Conservation (phyloP, 2,329 filamentous ascomycete species). For the Alternaria novae-zelandiae region DNA sequence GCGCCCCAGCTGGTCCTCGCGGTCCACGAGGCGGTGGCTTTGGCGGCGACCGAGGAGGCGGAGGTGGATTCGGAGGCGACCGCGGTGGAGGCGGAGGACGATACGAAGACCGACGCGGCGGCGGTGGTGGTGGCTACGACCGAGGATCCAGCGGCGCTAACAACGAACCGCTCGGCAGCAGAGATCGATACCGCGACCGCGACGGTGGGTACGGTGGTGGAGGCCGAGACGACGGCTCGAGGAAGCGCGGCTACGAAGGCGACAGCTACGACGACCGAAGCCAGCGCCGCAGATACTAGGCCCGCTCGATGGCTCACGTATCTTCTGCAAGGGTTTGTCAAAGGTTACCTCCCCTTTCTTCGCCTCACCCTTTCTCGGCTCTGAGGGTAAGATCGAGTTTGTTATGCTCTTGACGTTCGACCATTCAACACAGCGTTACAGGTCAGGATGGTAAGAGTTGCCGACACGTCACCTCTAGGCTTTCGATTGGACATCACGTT, state of each 20-base stretch:
- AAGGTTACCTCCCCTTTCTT: conserved; percentile 45
- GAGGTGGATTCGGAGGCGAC: conserved; percentile 33
- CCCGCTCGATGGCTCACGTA: conserved; percentile 21
- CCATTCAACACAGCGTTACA: conserved; percentile 19
- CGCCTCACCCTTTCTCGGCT: conserved; percentile 40
- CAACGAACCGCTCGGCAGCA: conserved; percentile 76
- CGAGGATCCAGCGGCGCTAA: conserved; percentile 73
- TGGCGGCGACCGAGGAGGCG: conserved; percentile 45
- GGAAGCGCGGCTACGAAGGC: conserved; percentile 66
- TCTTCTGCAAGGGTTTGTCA: conserved; percentile 46
- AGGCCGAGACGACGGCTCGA: conserved; percentile 50
- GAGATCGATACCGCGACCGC: conserved; percentile 55
- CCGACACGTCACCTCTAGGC: background rate
- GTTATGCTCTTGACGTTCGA: conserved; percentile 23
- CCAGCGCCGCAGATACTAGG: conserved; percentile 65
- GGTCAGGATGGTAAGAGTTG: conserved; percentile 36
- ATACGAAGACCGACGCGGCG: conserved; percentile 22
- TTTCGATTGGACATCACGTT: background rate
- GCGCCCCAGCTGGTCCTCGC: conserved; percentile 57
- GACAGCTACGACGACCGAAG: conserved; percentile 78
- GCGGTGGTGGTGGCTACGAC: conserved; percentile 28
- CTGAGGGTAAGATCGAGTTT: conserved; percentile 44
- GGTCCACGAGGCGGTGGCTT: conserved; percentile 49
- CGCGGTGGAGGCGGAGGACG: conserved; percentile 32
- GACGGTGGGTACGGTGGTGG: conserved; percentile 30